phyloP scores from a whole-genome alignment of 1,284 basidiomycete genomes.

The Ustilago lituana region DNA sequence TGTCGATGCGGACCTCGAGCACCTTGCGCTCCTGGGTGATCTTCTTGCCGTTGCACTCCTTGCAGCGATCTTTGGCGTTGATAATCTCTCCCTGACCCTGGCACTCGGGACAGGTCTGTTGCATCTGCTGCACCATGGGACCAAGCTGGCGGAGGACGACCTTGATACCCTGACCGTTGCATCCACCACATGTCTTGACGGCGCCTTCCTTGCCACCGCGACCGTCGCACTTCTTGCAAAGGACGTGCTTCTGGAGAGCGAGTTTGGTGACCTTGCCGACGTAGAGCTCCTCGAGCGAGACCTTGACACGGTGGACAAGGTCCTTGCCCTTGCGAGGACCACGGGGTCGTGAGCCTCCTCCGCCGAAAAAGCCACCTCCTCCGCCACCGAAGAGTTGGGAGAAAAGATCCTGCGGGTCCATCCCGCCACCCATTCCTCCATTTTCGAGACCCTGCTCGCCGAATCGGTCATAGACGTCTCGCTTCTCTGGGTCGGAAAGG shows the following conservation, averaged over 20 bases:
- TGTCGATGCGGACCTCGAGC: conserved; percentile 98
- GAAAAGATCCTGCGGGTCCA: conserved; percentile 98
- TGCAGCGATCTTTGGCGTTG: conserved; percentile 92
- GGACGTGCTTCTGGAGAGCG: conserved; percentile 91
- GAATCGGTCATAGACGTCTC: conserved; percentile 80
- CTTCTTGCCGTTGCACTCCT: conserved; percentile 94
- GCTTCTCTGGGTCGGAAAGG: conserved; percentile 85
- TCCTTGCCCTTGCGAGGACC: conserved; percentile 99
- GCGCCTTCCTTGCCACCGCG: conserved; percentile 98
- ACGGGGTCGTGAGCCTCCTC: conserved; percentile 73
- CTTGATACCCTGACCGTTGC: conserved; percentile 90
- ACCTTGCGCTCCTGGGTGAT: conserved; percentile 94
- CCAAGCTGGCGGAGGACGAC: conserved; percentile 94
- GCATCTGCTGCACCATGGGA: conserved; percentile 99
- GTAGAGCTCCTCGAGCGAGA: conserved; percentile 96
- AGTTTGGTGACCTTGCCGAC: conserved; percentile 98
- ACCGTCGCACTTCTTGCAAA: conserved; percentile 92
- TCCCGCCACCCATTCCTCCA: conserved; percentile 77
- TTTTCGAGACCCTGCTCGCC: conserved; percentile 88
- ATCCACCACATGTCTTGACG: conserved; percentile 81
- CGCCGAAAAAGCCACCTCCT: conserved; percentile 73
- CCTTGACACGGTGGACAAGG: conserved; percentile 94
- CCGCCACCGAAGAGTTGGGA: conserved; percentile 89
- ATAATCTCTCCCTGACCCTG: conserved; percentile 91
- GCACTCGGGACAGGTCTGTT: conserved; percentile 93